phyloP scores from a whole-genome alignment of 1,284 basidiomycete species.

The Ceratorhiza oryzae-sativae region DNA sequence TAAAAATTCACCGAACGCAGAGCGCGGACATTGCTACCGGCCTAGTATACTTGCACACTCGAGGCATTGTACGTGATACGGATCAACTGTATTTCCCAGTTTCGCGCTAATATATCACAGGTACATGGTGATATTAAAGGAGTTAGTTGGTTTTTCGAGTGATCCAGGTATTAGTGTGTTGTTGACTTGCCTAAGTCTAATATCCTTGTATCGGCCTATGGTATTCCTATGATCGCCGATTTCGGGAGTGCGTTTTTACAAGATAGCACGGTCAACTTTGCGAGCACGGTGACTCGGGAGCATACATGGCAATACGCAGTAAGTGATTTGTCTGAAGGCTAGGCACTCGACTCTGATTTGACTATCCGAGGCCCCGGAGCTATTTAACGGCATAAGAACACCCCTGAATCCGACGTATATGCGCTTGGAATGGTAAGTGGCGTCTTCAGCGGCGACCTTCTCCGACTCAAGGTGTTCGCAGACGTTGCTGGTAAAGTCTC shows the following conservation, averaged over 20 bases:
- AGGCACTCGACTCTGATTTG: too few relatives aligned
- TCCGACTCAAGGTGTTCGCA: neutral
- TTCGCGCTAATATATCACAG: too few relatives aligned
- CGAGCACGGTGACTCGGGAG: too few relatives aligned
- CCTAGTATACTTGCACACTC: neutral
- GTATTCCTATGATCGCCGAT: neutral
- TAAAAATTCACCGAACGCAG: neutral
- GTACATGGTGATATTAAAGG: slow-evolving; percentile 3
- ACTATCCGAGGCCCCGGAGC: neutral
- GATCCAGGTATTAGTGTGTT: too few relatives aligned
- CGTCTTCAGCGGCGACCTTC: too few relatives aligned
- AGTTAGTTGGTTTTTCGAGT: neutral
- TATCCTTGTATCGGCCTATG: slow-evolving; percentile 1
- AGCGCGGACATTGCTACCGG: neutral
- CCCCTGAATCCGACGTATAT: neutral
- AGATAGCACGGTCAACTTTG: neutral
- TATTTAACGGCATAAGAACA: neutral
- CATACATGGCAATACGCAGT: too few relatives aligned
- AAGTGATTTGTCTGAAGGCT: too few relatives aligned
- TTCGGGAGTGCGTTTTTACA: neutral
- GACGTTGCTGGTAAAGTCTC: neutral
- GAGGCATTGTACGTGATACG: slow-evolving; percentile 4
- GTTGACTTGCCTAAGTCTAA: neutral
- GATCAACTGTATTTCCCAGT: too few relatives aligned
- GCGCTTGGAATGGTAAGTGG: neutral